Evolutionary conservation across 768 basidiomycete species (phyloP), one percentile per base, ranked within the genome.

Genomic region (Leccinum disarticulatum): DNA sequence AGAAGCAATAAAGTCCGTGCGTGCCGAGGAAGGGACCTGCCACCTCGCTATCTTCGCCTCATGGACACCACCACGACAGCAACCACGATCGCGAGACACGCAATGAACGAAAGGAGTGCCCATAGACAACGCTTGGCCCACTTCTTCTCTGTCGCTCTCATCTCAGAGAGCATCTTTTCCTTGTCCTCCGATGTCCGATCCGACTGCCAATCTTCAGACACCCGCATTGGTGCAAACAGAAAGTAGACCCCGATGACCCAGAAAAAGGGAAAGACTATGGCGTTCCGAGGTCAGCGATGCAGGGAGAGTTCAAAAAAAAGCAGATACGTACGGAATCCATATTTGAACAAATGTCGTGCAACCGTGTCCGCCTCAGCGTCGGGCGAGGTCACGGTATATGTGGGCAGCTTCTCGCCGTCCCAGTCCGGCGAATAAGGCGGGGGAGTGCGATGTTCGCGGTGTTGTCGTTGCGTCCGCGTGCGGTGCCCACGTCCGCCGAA

Each of bases 201-300:
- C 0, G 80, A 75, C 67, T 84, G 76, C 86, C 86, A 86, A 14
- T 79, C 76, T 14, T 79, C 77, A 38, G 80, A 76, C 54, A 71
- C 66, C 43, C 77, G 81, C 52, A 86, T 70, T 10, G 85, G 84
- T 7, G 79, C 80, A 51, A 81, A 69, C 19, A 87, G 77, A 64
- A 87, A 83, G 66, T 82, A 75, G 28, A 80, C 76, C 22, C 85
- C 85, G 56, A 86, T 74, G 49, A 81, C 76, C 85, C 85, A 87
- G 69, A 87, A 86, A 43, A 81, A 75, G 3, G 82, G 83, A 68
- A 87, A 87, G 54, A 86, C 85, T 87, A 14, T 0, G 9, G 0
- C 48, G 14, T 17, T 27, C 25, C 22, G 2, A 14, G 27, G 48
- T 27, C 48, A 3, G 17, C 27, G 2, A 30, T 19, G 3, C 1